Percentiles rank a stretch among this genome's conserved stretches.
Conservation (phyloP, 805 yeast genomes). For the Pichia manshurica region DNA sequence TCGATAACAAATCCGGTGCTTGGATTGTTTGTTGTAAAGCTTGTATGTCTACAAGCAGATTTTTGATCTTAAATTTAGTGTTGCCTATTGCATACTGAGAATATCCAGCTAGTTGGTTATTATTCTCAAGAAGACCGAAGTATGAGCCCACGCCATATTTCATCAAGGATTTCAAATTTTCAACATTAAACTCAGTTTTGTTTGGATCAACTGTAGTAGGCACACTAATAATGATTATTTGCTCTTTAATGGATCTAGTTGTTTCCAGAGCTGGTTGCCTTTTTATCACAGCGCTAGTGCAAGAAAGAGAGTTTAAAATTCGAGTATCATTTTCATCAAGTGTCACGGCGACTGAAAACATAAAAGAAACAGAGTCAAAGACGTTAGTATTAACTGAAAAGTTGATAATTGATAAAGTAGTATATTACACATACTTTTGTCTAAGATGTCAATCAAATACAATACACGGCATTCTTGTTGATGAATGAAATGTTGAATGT, state of each 20-base stretch:
- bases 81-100: conserved; percentile 34
- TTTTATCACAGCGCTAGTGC: conserved; percentile 1
- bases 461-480: background rate
- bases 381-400: too few species aligned
- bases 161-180: conserved; percentile 53
- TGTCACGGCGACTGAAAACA: background rate
- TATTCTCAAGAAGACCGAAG: conserved; percentile 45
- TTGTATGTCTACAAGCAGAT: conserved; percentile 59
- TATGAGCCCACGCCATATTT: conserved; percentile 63
- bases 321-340: conserved; percentile 1
- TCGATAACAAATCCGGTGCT: conserved; percentile 53
- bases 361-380: too few species aligned
- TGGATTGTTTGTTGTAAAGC: conserved; percentile 63
- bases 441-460: background rate
- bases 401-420: too few species aligned
- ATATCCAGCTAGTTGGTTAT: conserved; percentile 10
- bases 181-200: conserved; percentile 24
- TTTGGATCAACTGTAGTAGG: background rate
- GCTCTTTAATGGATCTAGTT: background rate
- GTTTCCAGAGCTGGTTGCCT: background rate
- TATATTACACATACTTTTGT: background rate
- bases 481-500: background rate
- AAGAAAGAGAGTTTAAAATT: background rate
- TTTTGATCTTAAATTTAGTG: conserved; percentile 61
- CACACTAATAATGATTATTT: background rate